Evolutionary conservation across 2,329 filamentous ascomycete genomes (phyloP).

Genomic region (Ceratocystiopsis minuta): DNA sequence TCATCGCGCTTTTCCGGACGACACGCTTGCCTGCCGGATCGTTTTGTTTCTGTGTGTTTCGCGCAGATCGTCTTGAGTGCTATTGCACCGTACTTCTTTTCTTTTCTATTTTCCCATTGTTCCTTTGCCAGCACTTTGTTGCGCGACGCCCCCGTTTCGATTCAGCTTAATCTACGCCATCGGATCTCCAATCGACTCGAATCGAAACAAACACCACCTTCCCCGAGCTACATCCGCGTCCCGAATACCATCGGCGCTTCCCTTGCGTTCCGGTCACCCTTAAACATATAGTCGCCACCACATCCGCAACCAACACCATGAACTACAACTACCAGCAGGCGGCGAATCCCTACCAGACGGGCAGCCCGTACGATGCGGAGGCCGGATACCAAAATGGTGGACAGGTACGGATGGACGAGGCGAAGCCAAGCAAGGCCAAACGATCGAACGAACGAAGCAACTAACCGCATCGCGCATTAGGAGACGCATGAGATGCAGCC

Average conservation of each 20-base stretch:
- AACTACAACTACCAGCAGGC: conserved; percentile 35
- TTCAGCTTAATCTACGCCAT: no score
- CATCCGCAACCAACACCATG: conserved; percentile 23
- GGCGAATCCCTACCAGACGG: conserved; percentile 15
- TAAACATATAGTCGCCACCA: no score
- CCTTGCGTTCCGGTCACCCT: no score
- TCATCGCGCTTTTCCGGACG: background rate
- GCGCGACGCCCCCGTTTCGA: background rate
- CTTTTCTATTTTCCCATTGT: no score
- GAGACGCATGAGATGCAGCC: conserved; percentile 36
- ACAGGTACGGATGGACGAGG: background rate
- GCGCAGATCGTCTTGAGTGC: background rate
- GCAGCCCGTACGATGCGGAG: conserved; percentile 44
- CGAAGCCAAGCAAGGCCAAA: background rate
- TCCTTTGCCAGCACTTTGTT: background rate
- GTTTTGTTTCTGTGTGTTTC: no score
- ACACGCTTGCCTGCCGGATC: no score
- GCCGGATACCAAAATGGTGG: conserved; percentile 24
- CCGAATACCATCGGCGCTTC: no score
- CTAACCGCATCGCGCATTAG: conserved; percentile 9
- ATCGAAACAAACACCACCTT: no score
- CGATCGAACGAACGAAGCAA: background rate
- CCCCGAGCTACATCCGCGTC: no score
- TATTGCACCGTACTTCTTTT: background rate
- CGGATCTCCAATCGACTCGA: no score